Percentiles rank a stretch among this genome's conserved stretches.
Conservation (phyloP, 768 basidiomycete species). For the Mycena latifolia region DNA sequence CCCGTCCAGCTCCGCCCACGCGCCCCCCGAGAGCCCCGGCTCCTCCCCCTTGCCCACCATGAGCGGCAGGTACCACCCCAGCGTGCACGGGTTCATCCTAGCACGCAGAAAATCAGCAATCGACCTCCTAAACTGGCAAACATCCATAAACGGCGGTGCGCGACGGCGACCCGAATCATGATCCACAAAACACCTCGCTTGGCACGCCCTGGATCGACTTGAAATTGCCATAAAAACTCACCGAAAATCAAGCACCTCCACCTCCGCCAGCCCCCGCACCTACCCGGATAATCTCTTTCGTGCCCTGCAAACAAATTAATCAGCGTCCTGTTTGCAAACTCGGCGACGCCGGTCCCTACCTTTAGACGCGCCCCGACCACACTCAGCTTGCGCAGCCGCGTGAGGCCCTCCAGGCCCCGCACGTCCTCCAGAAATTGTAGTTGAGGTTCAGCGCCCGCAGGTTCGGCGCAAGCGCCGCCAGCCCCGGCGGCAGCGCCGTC, state of each 20-base stretch:
- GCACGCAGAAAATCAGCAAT: slow-evolving; percentile 31
- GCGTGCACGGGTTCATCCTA: slow-evolving; percentile 97
- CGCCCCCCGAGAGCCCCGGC: slow-evolving; percentile 38
- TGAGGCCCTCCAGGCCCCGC: slow-evolving; percentile 75
- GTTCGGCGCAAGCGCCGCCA: slow-evolving; percentile 81
- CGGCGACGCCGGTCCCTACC: not conserved
- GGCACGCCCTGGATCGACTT: slow-evolving; percentile 7
- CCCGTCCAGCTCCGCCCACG: slow-evolving; percentile 84
- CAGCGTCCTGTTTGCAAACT: not conserved
- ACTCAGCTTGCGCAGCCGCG: slow-evolving; percentile 84
- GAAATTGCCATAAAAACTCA: slow-evolving; percentile 52
- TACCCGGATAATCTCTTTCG: slow-evolving; percentile 80
- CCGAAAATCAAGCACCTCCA: slow-evolving; percentile 95
- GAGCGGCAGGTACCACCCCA: slow-evolving; percentile 95
- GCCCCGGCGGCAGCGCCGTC: slow-evolving; percentile 74
- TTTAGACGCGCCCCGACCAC: slow-evolving; percentile 88
- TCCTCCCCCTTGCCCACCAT: slow-evolving; percentile 62
- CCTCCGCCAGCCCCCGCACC: slow-evolving; percentile 77
- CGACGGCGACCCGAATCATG: no score
- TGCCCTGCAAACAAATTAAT: slow-evolving; percentile 49
- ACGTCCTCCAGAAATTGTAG: slow-evolving; percentile 94
- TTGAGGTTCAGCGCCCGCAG: slow-evolving; percentile 94
- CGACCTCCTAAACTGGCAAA: slow-evolving; percentile 20
- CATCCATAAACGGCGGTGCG: slow-evolving; percentile 16
- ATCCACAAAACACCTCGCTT: no score